A percentile compares a stretch with the other conserved stretches of the same genome.
Conservation (phyloP, 148 eudicot genomes). For the Nepenthes mirabilis region DNA sequence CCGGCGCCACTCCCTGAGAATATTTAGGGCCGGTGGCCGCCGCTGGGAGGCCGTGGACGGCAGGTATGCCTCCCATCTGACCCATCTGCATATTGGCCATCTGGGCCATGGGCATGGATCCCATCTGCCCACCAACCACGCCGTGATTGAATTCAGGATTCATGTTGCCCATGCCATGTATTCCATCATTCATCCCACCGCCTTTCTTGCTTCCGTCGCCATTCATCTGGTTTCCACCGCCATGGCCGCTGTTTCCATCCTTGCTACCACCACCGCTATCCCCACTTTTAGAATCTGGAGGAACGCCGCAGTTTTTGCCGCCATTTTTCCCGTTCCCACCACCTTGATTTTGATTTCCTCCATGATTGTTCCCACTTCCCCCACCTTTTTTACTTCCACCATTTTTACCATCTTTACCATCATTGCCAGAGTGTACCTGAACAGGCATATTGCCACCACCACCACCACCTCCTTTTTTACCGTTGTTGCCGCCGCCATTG, state of each 20-base stretch:
- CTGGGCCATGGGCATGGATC: slow-evolving; percentile 35
- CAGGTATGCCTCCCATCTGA: slow-evolving; percentile 37
- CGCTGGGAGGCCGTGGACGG: slow-evolving; percentile 70
- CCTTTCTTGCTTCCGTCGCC: slow-evolving; percentile 26
- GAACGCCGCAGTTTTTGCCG: background rate
- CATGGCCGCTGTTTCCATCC: slow-evolving; percentile 5
- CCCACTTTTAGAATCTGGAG: background rate
- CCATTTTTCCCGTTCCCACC: slow-evolving; percentile 43
- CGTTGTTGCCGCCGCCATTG: slow-evolving; percentile 9
- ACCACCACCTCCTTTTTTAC: slow-evolving; percentile 29
- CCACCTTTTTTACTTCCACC: slow-evolving; percentile 21
- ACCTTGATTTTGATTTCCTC: slow-evolving; percentile 26
- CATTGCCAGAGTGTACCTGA: slow-evolving; percentile 13
- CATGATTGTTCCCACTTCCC: slow-evolving; percentile 17
- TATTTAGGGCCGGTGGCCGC: slow-evolving; percentile 17
- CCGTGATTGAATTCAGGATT: slow-evolving; percentile 23
- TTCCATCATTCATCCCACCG: slow-evolving; percentile 32
- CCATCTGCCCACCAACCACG: slow-evolving; percentile 32
- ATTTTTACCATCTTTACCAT: slow-evolving; percentile 20
- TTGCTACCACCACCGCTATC: slow-evolving; percentile 16
- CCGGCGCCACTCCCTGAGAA: slow-evolving; percentile 43
- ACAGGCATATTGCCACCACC: slow-evolving; percentile 30
- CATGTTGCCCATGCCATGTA: slow-evolving; percentile 46
- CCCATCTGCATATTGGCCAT: slow-evolving; percentile 64
- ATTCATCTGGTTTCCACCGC: no score